These are phyloP conservation scores for Ilex paraguariensis DNA, from an alignment of 305 asterid species.

Conservation along the genomic window DNA sequence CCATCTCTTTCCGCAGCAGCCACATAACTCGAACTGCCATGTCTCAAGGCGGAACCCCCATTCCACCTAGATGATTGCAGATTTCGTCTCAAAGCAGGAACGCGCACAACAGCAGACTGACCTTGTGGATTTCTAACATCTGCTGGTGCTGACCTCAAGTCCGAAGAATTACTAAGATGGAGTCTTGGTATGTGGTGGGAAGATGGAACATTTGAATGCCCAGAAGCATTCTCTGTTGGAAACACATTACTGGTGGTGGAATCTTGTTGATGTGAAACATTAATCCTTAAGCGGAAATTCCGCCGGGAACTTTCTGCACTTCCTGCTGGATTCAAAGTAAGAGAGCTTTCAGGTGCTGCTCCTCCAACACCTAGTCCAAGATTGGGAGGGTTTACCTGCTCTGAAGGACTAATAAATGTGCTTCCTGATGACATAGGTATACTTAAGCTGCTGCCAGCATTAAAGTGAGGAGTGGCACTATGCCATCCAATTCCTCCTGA, in stretches of 20 bases:
- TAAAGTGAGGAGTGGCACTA: conserved; percentile 27
- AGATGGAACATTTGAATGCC: conserved; percentile 32
- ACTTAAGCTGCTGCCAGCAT: conserved; percentile 22
- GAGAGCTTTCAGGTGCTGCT: conserved; percentile 31
- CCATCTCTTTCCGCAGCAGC: conserved; percentile 34
- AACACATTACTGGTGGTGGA: conserved; percentile 24
- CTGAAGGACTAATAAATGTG: conserved; percentile 28
- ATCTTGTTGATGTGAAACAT: conserved; percentile 49
- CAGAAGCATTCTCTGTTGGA: conserved; percentile 27
- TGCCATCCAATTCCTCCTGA: conserved; percentile 50
- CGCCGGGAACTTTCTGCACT: conserved; percentile 43
- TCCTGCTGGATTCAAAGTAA: conserved; percentile 29
- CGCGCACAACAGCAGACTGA: conserved; percentile 28
- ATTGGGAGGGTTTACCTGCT: conserved; percentile 53
- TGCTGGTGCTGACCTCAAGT: conserved; percentile 34
- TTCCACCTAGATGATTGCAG: conserved; percentile 53
- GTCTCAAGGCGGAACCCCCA: conserved; percentile 52
- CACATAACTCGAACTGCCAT: conserved; percentile 29
- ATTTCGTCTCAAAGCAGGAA: conserved; percentile 36
- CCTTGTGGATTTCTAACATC: conserved; percentile 34
- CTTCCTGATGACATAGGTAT: conserved; percentile 27
- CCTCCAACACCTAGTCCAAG: conserved; percentile 56
- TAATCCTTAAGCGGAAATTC: conserved; percentile 56
- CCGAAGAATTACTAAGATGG: conserved; percentile 38
- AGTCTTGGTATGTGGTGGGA: conserved; percentile 38